Evolutionary conservation across 306 rosid genomes (phyloP), one percentile per base, ranked within the genome.

Genomic region (Cicer pinnatifidum): DNA sequence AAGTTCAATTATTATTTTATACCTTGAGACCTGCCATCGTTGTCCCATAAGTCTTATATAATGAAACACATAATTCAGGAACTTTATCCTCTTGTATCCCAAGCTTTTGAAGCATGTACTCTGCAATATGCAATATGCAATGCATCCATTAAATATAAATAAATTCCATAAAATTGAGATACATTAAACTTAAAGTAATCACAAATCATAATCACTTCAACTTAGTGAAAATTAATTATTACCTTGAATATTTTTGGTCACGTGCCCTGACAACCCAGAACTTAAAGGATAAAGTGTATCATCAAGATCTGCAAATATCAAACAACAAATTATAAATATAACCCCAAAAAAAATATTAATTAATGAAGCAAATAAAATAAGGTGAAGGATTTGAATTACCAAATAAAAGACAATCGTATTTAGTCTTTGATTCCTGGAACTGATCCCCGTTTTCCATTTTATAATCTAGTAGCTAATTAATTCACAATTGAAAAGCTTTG

Each of bases 11-110:
- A 56, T 58, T 6, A 58, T 7, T 40, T 6, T 58, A 57, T 20
- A 89, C 98, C 86, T 76, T 88, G 40, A 93, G 98, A 82, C 97
- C 97, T 39, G 98, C 97, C 97, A 93, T 73, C 37, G 97, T 93
- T 28, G 98, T 91, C 39, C 97, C 98, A 35, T 93, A 91, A 51
- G 76, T 68, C 85, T 84, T 89, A 75, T 93, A 93, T 54, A 93
- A 81, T 1, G 89, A 78, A 70, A 62, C 1, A 64, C 93, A 86
- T 61, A 91, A 46, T 50, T 89, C 88, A 69, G 96, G 88, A 69
- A 91, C 88, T 59, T 73, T 80, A 62, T 50, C 78, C 73, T 84
- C 82, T 39, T 88, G 80, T 20, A 91, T 89, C 51, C 85, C 88
- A 59, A 93, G 96, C 87, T 85, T 89, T 45, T 85, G 62, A 72